Conservation (phyloP, 805 yeast genomes). For the Kazachstania africana region DNA sequence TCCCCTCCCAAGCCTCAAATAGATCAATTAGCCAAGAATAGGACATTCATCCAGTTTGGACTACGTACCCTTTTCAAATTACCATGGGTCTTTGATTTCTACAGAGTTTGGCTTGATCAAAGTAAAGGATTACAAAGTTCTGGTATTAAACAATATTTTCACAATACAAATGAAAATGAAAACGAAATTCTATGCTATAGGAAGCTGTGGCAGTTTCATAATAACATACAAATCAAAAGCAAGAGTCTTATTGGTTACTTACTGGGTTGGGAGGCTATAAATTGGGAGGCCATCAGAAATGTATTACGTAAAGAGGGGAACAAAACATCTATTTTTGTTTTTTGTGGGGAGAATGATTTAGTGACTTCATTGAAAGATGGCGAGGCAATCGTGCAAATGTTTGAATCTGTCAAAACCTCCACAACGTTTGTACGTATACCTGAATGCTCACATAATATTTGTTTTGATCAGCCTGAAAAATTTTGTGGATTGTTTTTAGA, state of each 20-base stretch:
- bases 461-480: slow-evolving; percentile 15
- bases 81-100: slow-evolving; percentile 20
- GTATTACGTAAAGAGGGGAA: not conserved
- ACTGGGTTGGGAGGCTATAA: slow-evolving; percentile 21
- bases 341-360: slow-evolving; percentile 18
- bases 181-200: slow-evolving; percentile 9
- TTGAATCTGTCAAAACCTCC: slow-evolving; percentile 3
- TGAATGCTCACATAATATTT: slow-evolving; percentile 19
- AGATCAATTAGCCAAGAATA: slow-evolving; percentile 9
- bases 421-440: slow-evolving; percentile 7
- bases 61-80: slow-evolving; percentile 8
- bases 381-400: slow-evolving; percentile 3
- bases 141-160: slow-evolving; percentile 20
- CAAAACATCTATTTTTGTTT: slow-evolving; percentile 3
- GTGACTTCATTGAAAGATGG: slow-evolving; percentile 14
- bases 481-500: slow-evolving; percentile 5
- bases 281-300: slow-evolving; percentile 11
- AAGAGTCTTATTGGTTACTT: slow-evolving; percentile 19
- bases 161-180: slow-evolving; percentile 5
- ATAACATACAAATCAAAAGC: slow-evolving; percentile 21
- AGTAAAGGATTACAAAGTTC: slow-evolving; percentile 21
- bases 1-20: slow-evolving; percentile 35
- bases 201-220: slow-evolving; percentile 20
- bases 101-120: slow-evolving; percentile 22
- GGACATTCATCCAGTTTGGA: slow-evolving; percentile 6